Base-by-base conservation (phyloP, 1,284 basidiomycete species). In the Irpex sp. region DNA sequence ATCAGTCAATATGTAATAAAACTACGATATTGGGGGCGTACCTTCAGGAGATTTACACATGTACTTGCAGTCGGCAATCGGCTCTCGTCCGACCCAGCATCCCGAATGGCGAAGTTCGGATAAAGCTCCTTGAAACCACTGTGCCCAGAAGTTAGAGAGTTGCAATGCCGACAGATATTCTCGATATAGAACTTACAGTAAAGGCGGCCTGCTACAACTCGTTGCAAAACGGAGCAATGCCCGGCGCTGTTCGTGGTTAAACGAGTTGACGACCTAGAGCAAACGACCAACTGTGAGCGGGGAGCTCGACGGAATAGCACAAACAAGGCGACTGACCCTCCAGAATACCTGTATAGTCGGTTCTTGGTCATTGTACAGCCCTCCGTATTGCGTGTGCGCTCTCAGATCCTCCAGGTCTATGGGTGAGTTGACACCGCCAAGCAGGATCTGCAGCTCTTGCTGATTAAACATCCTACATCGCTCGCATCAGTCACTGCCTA, bases 391-490 rank as follows among this genome's bases (percentile, higher is more conserved):
- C 2, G 92, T 93, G 71, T 97, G 80, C 13, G 73, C 72, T 63
- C 88, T 81, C 65, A 97, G 75, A 74, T 98, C 95, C 13, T 89
- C 85, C 7, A 97, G 70, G 73, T 96, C 92, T 63, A 97, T 89
- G 0, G 90, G 87, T 0, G 89, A 81, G 67, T 95, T 89, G 49
- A 92, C 90, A 5, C 94, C 94, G 0, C 94, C 93, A 7, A 97
- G 81, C 0, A 96, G 78, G 64, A 93, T 89, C 69, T 93, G 93
- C 1, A 97, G 79, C 75, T 97, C 96, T 71, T 92, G 89, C 71
- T 96, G 94, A 74, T 97, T 95, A 78, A 97, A 98, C 93, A 97
- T 96, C 52, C 93, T 92, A 60, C 6, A 62, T 2, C 9, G n/a
- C 0, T 21, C 8, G 8, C 55, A 34, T 52, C 37, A 38, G 11